Evolutionary conservation across 1,284 basidiomycete species (phyloP), one percentile per base, ranked within the genome.

Genomic region (Fomitopsis schrenkii): DNA sequence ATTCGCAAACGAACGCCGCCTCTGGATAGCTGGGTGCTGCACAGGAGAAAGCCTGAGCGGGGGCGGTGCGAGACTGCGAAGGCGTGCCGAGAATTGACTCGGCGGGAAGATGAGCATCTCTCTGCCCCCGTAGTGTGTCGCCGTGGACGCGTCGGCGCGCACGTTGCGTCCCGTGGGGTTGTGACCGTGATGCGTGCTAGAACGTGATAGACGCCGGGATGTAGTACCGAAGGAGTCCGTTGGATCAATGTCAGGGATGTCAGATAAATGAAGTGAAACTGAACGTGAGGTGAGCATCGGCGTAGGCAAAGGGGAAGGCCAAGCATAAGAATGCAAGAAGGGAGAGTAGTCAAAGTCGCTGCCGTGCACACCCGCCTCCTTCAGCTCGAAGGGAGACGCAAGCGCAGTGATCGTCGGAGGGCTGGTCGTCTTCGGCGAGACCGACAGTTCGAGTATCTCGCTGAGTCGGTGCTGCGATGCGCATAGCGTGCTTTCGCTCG

Each of bases 401-500:
- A 36, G 35, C 22, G 26, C 7, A 19, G 40, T 38, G 40, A 42
- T 54, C 33, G 6, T 48, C 26, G 55, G 26, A 22, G 26, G 46
- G 46, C 26, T 33, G 28, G 30, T 38, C 35, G 45, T 55, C 44
- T 58, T 54, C 52, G 48, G 50, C 30, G 26, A 57, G 38, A 63
- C 35, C 15, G 4, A 4, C 28, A 50, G 28, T 57, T 60, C 59
- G 30, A 62, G 58, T 44, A 64, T 62, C 45, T 60, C 55, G 44
- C 54, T 45, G 60, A 65, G 62, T 44, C 59, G 62, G 36, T 54
- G 55, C 55, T 57, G 63, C 38, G 64, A 62, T 54, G 62, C 59
- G 63, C 65, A 63, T 63, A 63, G 58, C 45, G 62, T 60, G 15
- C 55, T 62, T 59, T 58, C 63, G 62, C 45, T 57, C 33, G 46